Evolutionary conservation across 257 asterid species (phyloP), one percentile per base, ranked within the genome.

Genomic region (Lavandula angustifolia): DNA sequence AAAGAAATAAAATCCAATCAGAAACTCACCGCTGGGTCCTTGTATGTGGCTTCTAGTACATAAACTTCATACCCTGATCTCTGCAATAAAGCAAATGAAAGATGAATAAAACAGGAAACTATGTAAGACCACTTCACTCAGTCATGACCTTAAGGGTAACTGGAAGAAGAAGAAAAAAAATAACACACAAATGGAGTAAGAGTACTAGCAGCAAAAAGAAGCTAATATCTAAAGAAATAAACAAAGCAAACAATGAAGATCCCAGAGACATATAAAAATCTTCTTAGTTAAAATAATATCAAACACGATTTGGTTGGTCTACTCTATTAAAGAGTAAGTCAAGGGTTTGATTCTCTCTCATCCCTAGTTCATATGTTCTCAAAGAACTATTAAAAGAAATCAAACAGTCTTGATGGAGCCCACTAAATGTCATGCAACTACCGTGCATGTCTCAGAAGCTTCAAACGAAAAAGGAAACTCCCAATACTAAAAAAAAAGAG

Each of bases 41-140:
- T 94, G 83, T 94, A 94, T 33, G 95, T 47, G 50, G 99, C 97
- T 81, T 94, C 99, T 57, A 94, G 82, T 72, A 94, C 69, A 80
- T 85, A 94, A 66, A 90, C 99, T 76, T 94, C 97, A 83, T 90
- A 94, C 17, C 99, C 99, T 7, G 95, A 88, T 72, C 96, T 87
- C 99, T 94, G 96, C 82, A 80, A 85, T 53, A 64, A 78, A 62
- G 71, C 34, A 60, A 67, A 71, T 32, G 62, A 52, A 16, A 32
- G 60, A 66, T 59, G 66, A 63, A 64, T 51, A 67, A 61, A 70
- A 59, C 68, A 70, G 43, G 49, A 49, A 73, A 49, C 10, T 67
- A 29, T 34, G 46, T 7, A 37, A 70, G 67, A 67, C 11, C 40
- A 58, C 35, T 50, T 29, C 33, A 43, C 75, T 65, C 55, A 68